These are phyloP conservation scores for Coemansia sp. DNA, from an alignment of 192 early-diverging fungal genomes.

Conservation along the genomic window DNA sequence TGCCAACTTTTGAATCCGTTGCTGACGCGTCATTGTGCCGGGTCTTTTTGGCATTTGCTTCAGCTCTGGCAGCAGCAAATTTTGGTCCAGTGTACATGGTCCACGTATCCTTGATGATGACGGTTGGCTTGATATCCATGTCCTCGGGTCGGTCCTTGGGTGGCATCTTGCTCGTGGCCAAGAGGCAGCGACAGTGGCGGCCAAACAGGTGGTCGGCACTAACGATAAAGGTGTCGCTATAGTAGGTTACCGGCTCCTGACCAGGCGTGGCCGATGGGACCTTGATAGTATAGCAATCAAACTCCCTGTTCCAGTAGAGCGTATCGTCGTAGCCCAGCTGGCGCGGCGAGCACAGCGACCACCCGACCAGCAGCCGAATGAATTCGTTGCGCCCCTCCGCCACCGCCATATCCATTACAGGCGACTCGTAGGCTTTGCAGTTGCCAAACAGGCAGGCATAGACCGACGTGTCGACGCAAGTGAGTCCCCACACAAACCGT, in stretches of 20 bases:
- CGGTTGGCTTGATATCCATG: background rate
- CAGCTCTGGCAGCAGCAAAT: background rate
- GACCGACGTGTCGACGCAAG: background rate
- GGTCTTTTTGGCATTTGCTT: background rate
- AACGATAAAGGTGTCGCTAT: background rate
- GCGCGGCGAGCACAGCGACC: background rate
- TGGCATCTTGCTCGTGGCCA: background rate
- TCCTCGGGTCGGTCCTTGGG: too few species aligned
- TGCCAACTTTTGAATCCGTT: too few species aligned
- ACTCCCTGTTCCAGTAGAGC: background rate
- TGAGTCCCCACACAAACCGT: conserved; percentile 10
- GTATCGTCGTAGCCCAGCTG: conserved; percentile 6
- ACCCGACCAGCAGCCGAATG: background rate
- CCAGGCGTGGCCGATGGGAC: background rate
- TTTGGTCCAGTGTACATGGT: background rate
- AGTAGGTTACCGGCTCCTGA: background rate
- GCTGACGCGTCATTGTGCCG: background rate
- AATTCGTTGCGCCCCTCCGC: background rate
- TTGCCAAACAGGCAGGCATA: background rate
- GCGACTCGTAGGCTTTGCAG: background rate
- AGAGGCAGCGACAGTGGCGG: conserved; percentile 7
- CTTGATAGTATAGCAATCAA: too few species aligned
- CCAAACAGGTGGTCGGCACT: conserved; percentile 5
- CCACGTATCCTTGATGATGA: conserved; percentile 11
- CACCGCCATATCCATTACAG: background rate